Percentiles rank a stretch among this genome's conserved stretches.
These are phyloP conservation scores for Basipetospora sp. DNA, from an alignment of 2,329 filamentous ascomycete genomes.

Conservation along the genomic window DNA sequence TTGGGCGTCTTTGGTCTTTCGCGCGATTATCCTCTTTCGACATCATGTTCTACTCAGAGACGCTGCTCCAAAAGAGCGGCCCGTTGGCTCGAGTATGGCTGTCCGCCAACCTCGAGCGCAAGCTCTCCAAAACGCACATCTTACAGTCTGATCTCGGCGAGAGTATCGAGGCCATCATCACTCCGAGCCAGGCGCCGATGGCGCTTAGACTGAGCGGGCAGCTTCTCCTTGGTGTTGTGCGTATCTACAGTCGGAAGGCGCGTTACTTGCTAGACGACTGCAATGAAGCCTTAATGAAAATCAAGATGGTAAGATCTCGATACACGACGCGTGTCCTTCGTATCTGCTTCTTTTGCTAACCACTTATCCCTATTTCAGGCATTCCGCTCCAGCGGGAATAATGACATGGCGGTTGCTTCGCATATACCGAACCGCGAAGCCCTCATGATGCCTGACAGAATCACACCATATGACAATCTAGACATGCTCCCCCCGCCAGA, in stretches of 20 bases:
- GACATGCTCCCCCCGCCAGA: conserved; percentile 72
- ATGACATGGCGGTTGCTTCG: conserved; percentile 76
- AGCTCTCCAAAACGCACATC: conserved; percentile 92
- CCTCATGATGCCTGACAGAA: conserved; percentile 75
- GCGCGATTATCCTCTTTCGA: conserved; percentile 8
- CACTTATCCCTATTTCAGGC: conserved; percentile 44
- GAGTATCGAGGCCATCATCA: conserved; percentile 90
- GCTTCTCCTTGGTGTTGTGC: conserved; percentile 82
- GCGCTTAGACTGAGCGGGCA: conserved; percentile 87
- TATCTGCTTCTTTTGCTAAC: conserved; percentile 4
- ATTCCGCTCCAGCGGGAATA: conserved; percentile 85
- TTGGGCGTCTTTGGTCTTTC: background rate
- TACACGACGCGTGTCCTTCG: background rate
- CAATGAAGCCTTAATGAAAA: conserved; percentile 92
- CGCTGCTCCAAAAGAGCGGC: conserved; percentile 88
- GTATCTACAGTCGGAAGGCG: conserved; percentile 95
- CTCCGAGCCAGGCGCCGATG: conserved; percentile 83
- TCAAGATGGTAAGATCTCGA: conserved; percentile 69
- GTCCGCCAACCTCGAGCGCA: conserved; percentile 94
- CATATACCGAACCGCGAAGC: conserved; percentile 72
- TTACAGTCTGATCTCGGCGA: conserved; percentile 87
- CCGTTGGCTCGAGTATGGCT: conserved; percentile 95
- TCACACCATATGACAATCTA: conserved; percentile 78
- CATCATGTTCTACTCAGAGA: conserved; percentile 95
- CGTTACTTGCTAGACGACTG: conserved; percentile 93